Evolutionary conservation across 2,329 filamentous ascomycete species (phyloP), one percentile per base, ranked within the genome.

Genomic region (Neofusicoccum ribis): DNA sequence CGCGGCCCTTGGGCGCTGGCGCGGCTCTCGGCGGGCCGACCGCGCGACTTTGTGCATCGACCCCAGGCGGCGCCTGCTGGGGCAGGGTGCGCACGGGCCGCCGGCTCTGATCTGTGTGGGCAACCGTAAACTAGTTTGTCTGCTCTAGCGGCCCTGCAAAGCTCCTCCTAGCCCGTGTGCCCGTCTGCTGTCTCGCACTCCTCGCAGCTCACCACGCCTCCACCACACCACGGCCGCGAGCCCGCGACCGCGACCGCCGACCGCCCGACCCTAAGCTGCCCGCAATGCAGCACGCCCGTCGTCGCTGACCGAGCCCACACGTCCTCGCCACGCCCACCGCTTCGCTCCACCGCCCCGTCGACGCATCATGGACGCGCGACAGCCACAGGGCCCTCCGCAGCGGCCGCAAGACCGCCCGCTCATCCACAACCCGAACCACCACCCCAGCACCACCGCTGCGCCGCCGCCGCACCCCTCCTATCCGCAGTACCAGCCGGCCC

Each of bases 391-490:
- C 67, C 72, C 74, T 60, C 76, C 73, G 68, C 70, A 73, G 56
- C 76, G 78, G 47, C 75, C 78, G 50, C 72, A 74, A 66, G 79
- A 80, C 41, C 75, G 77, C 63, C 70, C 71, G 60, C 70, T 85
- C 63, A 77, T 85, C 36, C 81, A 81, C 70, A 90, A 90, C 77
- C 77, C 81, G 63, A 85, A 86, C 70, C 89, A 89, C 75, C 77
- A 84, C 70, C 79, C 78, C 67, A 81, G 84, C 67, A 46, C 64
- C 58, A 73, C 72, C 66, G 59, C 72, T 5, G 49, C 62, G 39
- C 66, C 71, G 27, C 68, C 68, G 37, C 64, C 67, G 61, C 64
- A 66, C 3, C 65, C 49, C 15, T 43, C 77, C 11, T 74, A 74
- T 47, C 69, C 76, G 44, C 70, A 68, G 69, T 80, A 78, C 61